phyloP scores from a whole-genome alignment of 169 alveolate species.

The Cryptosporidium muris region DNA sequence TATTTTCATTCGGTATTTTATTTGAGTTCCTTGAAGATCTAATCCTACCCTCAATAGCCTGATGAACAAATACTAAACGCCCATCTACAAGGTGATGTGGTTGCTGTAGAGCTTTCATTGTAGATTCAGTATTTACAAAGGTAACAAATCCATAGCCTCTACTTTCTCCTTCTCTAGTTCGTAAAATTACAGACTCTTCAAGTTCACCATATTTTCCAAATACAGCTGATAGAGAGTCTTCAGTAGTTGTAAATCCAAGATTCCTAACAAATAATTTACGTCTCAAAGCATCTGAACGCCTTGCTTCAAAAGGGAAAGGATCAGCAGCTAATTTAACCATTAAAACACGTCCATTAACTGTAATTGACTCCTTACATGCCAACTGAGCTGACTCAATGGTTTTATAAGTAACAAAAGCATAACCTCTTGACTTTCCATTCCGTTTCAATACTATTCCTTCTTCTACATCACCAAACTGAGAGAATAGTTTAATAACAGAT shows the following conservation, averaged over 20 bases:
- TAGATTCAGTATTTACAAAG: constrained; percentile 75
- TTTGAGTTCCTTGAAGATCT: neutral
- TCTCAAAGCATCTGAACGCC: constrained; percentile 73
- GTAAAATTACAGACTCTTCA: constrained; percentile 79
- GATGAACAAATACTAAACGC: constrained; percentile 79
- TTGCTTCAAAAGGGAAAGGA: constrained; percentile 72
- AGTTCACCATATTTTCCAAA: constrained; percentile 77
- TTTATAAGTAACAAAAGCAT: constrained; percentile 82
- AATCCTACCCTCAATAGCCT: constrained; percentile 70
- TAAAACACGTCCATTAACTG: constrained; percentile 73
- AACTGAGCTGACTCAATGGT: constrained; percentile 78
- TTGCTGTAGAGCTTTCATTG: constrained; percentile 79
- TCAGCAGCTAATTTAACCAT: constrained; percentile 78
- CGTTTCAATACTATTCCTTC: constrained; percentile 81
- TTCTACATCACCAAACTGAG: constrained; percentile 78
- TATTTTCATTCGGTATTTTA: neutral
- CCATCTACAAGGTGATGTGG: constrained; percentile 79
- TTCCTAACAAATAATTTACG: constrained; percentile 81
- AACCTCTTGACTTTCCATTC: constrained; percentile 83
- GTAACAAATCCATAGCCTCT: constrained; percentile 81
- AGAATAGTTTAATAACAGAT: constrained; percentile 74
- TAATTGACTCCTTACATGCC: constrained; percentile 73
- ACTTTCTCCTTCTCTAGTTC: constrained; percentile 76
- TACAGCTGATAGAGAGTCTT: constrained; percentile 71
- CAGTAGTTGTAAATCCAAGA: constrained; percentile 76